A percentile compares a stretch with the other conserved stretches of the same genome.
phyloP scores from a whole-genome alignment of 2,329 filamentous ascomycete species.

The Fusarium clavum region DNA sequence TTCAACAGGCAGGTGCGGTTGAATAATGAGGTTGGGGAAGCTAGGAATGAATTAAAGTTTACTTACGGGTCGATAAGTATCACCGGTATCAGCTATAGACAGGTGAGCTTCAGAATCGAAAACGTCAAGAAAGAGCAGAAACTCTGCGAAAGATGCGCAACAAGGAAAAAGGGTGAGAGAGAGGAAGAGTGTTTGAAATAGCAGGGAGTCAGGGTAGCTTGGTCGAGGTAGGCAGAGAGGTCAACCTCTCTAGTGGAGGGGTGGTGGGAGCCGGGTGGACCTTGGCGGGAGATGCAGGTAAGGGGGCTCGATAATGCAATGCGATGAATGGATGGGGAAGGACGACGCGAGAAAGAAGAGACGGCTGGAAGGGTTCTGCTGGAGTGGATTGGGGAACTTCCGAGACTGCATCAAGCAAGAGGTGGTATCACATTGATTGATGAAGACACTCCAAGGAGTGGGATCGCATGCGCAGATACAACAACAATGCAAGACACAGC shows the following conservation, averaged over 20 bases:
- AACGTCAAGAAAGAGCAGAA: constrained; percentile 40
- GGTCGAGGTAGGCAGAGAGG: constrained; percentile 39
- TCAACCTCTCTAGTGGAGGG: constrained; percentile 50
- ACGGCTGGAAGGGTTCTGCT: constrained; percentile 45
- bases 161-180: constrained; percentile 42
- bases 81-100: constrained; percentile 68
- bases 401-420: constrained; percentile 51
- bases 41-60: constrained; percentile 28
- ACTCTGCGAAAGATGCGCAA: constrained; percentile 43
- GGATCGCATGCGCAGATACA: constrained; percentile 38
- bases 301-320: constrained; percentile 54
- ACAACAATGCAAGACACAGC: constrained; percentile 36
- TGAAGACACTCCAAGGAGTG: constrained; percentile 49
- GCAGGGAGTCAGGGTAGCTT: constrained; percentile 48
- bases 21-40: constrained; percentile 17
- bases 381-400: constrained; percentile 48
- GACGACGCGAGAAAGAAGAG: constrained; percentile 48
- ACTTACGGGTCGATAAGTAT: constrained; percentile 72
- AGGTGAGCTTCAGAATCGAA: constrained; percentile 52
- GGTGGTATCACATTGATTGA: constrained; percentile 53
- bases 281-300: constrained; percentile 60
- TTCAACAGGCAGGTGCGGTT: constrained; percentile 12
- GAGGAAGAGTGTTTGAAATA: constrained; percentile 50
- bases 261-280: constrained; percentile 56
- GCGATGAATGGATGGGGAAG: constrained; percentile 45